Evolutionary conservation across 192 early-diverging fungal genomes (phyloP), one percentile per base, ranked within the genome.

Genomic region (Podila minutissima): DNA sequence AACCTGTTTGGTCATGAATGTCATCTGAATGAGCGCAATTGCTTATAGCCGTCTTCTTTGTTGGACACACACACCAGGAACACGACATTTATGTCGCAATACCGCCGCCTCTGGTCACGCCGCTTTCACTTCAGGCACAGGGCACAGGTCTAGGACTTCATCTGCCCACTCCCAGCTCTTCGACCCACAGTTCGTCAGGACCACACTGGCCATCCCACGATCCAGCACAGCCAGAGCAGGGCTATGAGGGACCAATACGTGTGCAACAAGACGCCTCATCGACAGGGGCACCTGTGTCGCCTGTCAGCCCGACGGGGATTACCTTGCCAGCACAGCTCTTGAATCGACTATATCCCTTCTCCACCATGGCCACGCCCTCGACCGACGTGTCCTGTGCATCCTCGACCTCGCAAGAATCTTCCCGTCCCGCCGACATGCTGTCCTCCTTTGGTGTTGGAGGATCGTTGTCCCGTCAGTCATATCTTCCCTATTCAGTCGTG

Each of bases 271-370:
- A 26, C 22, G 5, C 38, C 10, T 41, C 13, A 17, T 46, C 41
- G 12, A 15, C n/a, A 55, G 53, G 53, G 24, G 53, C n/a, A 22
- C 53, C 24, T 24, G 2, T 26, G 22, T 55, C 37, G 51, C 48
- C 57, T 7, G 58, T 59, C 13, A 22, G 46, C 12, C 62, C 62
- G 17, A 20, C 37, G 19, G 31, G 31, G 8, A 38, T 38, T 7
- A 46, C 62, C 15, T 20, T 79, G 6, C 70, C 64, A 4, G 22
- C 66, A 5, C 75, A 79, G 49, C 50, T 79, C 13, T 19, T 72
- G 51, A 72, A 67, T 48, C 69, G 75, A 31, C 66, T 79, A 15
- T 79, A 79, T 33, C 70, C 75, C 9, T 67, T 67, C 37, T 71
- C 75, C 0, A 19, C 65, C 65, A 62, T 55, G 41, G 49, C 26